Conservation (phyloP, 495 filamentous ascomycete genomes). For the Letharia lupina region DNA sequence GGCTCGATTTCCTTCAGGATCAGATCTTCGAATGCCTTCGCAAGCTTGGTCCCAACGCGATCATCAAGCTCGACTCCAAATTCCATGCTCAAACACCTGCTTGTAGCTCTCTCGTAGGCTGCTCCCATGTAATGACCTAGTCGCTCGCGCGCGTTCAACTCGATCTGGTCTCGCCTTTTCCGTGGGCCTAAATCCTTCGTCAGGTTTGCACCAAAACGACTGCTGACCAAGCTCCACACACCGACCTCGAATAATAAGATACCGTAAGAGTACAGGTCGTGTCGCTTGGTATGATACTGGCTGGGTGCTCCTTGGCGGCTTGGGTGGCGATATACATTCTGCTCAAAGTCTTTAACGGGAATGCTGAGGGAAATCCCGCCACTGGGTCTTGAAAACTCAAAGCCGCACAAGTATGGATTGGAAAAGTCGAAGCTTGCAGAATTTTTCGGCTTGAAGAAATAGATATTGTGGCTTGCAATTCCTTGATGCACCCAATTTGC, state of each 20-base stretch:
- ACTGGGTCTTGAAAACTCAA: conserved; percentile 10
- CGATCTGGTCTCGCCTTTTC: conserved; percentile 2
- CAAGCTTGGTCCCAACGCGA: conserved; percentile 3
- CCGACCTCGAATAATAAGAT: too few species aligned
- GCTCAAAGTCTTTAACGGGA: conserved; percentile 3
- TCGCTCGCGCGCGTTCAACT: conserved; percentile 3
- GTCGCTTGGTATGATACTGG: conserved; percentile 7
- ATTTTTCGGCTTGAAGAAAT: not conserved
- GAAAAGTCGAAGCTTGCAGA: not conserved
- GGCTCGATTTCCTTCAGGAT: conserved; percentile 1
- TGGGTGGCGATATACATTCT: conserved; percentile 12
- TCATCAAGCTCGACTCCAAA: conserved; percentile 10
- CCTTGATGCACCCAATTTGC: conserved; percentile 14
- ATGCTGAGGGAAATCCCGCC: conserved; percentile 1
- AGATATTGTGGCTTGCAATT: conserved; percentile 4
- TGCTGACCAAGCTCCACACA: too few species aligned
- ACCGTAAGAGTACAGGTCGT: conserved; percentile 3
- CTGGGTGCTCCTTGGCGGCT: conserved; percentile 7
- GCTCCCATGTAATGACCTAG: conserved; percentile 8
- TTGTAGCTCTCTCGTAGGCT: conserved; percentile 8
- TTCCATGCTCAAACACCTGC: not conserved
- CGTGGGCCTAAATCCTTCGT: too few species aligned
- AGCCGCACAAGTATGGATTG: conserved; percentile 5
- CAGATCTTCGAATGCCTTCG: conserved; percentile 4
- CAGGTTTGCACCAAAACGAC: too few species aligned